Percentiles rank a stretch among this genome's conserved stretches.
These are phyloP conservation scores for Exsudoporus frostii DNA, from an alignment of 768 basidiomycete species.

Conservation along the genomic window DNA sequence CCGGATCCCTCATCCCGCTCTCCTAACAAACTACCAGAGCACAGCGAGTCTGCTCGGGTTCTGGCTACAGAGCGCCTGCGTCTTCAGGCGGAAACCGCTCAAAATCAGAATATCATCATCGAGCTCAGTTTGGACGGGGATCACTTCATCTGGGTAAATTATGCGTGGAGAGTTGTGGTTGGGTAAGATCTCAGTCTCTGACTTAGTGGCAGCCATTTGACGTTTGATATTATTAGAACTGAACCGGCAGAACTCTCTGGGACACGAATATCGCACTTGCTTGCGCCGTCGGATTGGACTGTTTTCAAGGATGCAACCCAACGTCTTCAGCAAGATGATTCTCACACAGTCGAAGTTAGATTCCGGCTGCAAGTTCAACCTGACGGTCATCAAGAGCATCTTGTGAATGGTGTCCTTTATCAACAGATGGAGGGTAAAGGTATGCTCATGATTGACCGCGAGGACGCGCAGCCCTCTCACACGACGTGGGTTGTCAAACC, in stretches of 20 bases:
- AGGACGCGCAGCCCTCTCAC: conserved; percentile 83
- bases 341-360: conserved; percentile 88
- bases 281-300: conserved; percentile 74
- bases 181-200: conserved; percentile 52
- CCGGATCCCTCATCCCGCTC: conserved; percentile 36
- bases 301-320: conserved; percentile 87
- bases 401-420: conserved; percentile 50
- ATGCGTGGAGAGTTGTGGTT: conserved; percentile 90
- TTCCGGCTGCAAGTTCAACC: conserved; percentile 83
- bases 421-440: conserved; percentile 96
- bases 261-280: conserved; percentile 74
- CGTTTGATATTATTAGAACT: conserved; percentile 46
- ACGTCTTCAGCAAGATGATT: conserved; percentile 84
- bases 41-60: conserved; percentile 74
- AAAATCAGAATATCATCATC: conserved; percentile 94
- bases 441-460: conserved; percentile 95
- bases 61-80: conserved; percentile 85
- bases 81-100: conserved; percentile 89
- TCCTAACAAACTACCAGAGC: conserved; percentile 51
- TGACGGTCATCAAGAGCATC: conserved; percentile 52
- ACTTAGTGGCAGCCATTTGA: conserved; percentile 5
- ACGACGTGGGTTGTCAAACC: conserved; percentile 99
- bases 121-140: conserved; percentile 94
- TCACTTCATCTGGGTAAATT: conserved; percentile 93
- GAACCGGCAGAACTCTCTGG: conserved; percentile 79